Conservation (phyloP, 2,329 filamentous ascomycete species). For the Colletotrichum neosansevieriae region DNA sequence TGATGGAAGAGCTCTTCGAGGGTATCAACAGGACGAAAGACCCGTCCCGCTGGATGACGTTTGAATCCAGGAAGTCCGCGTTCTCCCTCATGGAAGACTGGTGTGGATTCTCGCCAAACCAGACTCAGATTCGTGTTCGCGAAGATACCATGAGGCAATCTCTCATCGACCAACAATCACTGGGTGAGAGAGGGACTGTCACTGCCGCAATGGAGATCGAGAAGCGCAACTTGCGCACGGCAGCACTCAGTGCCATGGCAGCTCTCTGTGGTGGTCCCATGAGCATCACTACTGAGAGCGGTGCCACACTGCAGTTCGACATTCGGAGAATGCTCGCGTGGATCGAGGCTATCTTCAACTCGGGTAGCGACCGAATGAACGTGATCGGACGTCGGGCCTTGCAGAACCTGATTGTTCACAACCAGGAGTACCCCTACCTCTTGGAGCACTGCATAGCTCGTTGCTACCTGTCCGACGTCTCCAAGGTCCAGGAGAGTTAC, state of each 20-base stretch:
- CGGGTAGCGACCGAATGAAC: slow-evolving; percentile 91
- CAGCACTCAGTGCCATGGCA: slow-evolving; percentile 95
- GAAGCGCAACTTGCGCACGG: slow-evolving; percentile 89
- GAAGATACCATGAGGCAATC: slow-evolving; percentile 91
- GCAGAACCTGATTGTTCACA: slow-evolving; percentile 90
- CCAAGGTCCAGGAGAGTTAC: slow-evolving; percentile 93
- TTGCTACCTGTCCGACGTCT: slow-evolving; percentile 85
- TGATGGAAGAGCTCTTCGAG: slow-evolving; percentile 93
- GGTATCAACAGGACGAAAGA: slow-evolving; percentile 88
- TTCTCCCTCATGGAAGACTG: slow-evolving; percentile 99
- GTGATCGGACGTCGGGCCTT: slow-evolving; percentile 88
- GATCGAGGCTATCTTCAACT: slow-evolving; percentile 95
- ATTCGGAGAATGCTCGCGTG: slow-evolving; percentile 92
- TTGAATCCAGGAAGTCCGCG: slow-evolving; percentile 93
- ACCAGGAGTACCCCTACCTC: slow-evolving; percentile 86
- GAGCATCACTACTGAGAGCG: slow-evolving; percentile 88
- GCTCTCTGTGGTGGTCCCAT: slow-evolving; percentile 89
- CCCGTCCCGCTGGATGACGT: slow-evolving; percentile 94
- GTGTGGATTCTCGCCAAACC: slow-evolving; percentile 97
- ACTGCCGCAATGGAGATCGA: slow-evolving; percentile 97
- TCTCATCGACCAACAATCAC: slow-evolving; percentile 81
- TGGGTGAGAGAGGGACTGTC: slow-evolving; percentile 80
- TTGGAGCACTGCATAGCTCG: slow-evolving; percentile 91
- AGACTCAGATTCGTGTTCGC: slow-evolving; percentile 81
- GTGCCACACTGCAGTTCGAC: slow-evolving; percentile 90